A percentile compares a stretch with the other conserved stretches of the same genome.
These are phyloP conservation scores for Monosporascus sp. DNA, from an alignment of 2,329 filamentous ascomycete genomes.

Conservation along the genomic window DNA sequence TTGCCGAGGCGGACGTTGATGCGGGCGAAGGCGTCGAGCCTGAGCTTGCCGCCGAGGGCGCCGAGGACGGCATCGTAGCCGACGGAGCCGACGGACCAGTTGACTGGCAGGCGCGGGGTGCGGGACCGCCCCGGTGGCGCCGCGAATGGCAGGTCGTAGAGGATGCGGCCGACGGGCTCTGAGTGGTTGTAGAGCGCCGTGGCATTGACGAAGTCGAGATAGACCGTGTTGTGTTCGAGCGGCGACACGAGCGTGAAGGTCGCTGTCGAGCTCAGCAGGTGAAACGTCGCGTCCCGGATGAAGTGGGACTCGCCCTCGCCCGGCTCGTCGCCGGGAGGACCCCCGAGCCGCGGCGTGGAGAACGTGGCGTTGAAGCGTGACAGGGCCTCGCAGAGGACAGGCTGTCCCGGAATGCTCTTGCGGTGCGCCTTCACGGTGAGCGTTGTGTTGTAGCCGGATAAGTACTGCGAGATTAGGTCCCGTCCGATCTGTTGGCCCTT, in stretches of 20 bases:
- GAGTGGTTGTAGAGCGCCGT: constrained; percentile 80
- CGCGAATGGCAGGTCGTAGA: constrained; percentile 68
- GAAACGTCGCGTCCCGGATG: constrained; percentile 80
- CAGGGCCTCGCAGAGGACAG: constrained; percentile 66
- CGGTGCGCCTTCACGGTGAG: constrained; percentile 68
- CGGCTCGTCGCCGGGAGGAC: constrained; percentile 45
- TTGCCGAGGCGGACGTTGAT: constrained; percentile 69
- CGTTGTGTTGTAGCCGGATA: constrained; percentile 83
- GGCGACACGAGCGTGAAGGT: constrained; percentile 81
- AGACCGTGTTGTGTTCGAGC: constrained; percentile 64
- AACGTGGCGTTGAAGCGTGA: constrained; percentile 67
- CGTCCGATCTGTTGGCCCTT: constrained; percentile 57
- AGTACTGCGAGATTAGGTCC: constrained; percentile 75
- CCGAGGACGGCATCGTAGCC: constrained; percentile 78
- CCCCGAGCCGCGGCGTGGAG: constrained; percentile 59
- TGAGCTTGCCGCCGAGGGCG: constrained; percentile 74
- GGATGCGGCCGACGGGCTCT: constrained; percentile 70
- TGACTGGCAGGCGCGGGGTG: constrained; percentile 75
- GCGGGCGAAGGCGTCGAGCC: constrained; percentile 71
- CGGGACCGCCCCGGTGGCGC: constrained; percentile 68
- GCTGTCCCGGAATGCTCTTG: constrained; percentile 67
- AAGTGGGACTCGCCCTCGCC: constrained; percentile 56
- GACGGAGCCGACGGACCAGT: constrained; percentile 70
- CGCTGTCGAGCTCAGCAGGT: constrained; percentile 80
- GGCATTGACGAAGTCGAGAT: constrained; percentile 75